phyloP scores from a whole-genome alignment of 1,284 basidiomycete species.

The Serendipita sp. region DNA sequence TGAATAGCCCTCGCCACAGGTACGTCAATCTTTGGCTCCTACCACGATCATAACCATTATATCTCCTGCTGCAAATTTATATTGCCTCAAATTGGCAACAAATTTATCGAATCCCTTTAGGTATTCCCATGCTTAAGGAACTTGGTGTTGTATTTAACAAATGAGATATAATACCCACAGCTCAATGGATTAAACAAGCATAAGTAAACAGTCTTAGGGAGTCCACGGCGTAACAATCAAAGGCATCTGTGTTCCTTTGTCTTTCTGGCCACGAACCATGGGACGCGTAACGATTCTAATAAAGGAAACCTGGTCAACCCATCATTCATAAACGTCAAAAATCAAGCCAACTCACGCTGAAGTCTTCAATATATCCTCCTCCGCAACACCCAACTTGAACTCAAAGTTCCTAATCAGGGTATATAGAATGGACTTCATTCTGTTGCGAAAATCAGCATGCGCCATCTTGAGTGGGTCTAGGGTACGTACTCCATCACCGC shows the following conservation, averaged over 20 bases:
- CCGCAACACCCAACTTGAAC: conserved; percentile 15
- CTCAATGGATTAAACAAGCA: too few species aligned
- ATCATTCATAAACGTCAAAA: background rate
- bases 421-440: conserved; percentile 19
- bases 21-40: too few species aligned
- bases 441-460: conserved; percentile 14
- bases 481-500: conserved; percentile 10
- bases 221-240: background rate
- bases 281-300: conserved; percentile 5
- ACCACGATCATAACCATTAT: too few species aligned
- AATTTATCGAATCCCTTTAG: too few species aligned
- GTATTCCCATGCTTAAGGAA: too few species aligned
- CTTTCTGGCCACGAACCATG: background rate
- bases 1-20: too few species aligned
- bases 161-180: too few species aligned
- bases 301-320: background rate
- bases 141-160: too few species aligned
- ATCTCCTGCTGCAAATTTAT: too few species aligned
- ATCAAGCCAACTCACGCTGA: background rate
- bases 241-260: background rate
- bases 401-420: conserved; percentile 16
- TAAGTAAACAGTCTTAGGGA: too few species aligned
- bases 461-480: too few species aligned
- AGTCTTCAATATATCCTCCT: background rate
- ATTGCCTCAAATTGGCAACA: too few species aligned